Evolutionary conservation across 305 asterid genomes (phyloP), one percentile per base, ranked within the genome.

Genomic region (Fraxinus baroniana): DNA sequence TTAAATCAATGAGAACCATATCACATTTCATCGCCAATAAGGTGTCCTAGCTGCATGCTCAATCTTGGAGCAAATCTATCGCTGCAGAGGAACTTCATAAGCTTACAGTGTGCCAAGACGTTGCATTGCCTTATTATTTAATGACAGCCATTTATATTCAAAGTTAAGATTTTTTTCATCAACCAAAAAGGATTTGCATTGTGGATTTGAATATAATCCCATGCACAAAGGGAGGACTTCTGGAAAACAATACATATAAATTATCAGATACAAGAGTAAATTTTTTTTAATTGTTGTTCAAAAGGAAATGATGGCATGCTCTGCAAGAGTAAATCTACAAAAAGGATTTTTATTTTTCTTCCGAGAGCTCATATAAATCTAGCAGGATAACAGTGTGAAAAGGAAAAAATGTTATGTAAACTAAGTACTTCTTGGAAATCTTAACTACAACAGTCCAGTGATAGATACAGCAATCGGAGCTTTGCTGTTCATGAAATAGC

Each of bases 1-100:
- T 55, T n/a, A 55, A 55, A 4, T 6, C 24, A 52, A 94, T 30
- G 37, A 68, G 74, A 68, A 68, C 74, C 74, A 68, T 68, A 30
- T 12, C 37, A 13, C 18, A 1, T 28, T 68, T 30, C 18, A 68
- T 68, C 22, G 30, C 30, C 66, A 12, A 66, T 26, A 66, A 26
- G 74, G 7, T 68, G 18, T 26, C 36, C 28, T 24, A 64, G 20
- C 75, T 28, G 37, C 39, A 68, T 13, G 18, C 75, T 18, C 37
- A 30, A 28, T 68, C 0, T 68, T 28, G 75, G 39, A 68, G 39
- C 36, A 68, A 64, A 64, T 22, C 15, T 64, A 68, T 4, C 9
- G 9, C 75, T 30, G 37, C 39, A 13, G 20, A 5, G 20, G 39
- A 68, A 68, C 7, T 30, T 13, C 75, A 26, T 24, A 64, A 13